These are phyloP conservation scores for Fusarium nematophilum DNA, from an alignment of 2,329 filamentous ascomycete genomes.

Conservation along the genomic window DNA sequence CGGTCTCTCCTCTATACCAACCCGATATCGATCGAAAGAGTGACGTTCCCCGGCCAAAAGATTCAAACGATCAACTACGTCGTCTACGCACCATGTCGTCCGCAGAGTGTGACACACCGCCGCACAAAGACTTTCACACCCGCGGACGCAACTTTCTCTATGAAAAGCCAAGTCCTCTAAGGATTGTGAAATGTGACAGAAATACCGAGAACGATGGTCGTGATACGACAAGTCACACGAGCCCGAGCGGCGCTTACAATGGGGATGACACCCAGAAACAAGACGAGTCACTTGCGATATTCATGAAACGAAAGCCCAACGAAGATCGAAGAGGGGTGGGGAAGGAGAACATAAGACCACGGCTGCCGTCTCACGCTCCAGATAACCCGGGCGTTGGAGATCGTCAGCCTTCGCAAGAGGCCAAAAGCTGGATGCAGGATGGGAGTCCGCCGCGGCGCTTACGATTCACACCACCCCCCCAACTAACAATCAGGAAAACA, in stretches of 20 bases:
- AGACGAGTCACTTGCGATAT: conserved; percentile 47
- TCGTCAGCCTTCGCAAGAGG: conserved; percentile 4
- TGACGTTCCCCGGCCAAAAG: no score
- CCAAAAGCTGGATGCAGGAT: conserved; percentile 20
- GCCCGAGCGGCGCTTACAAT: conserved; percentile 38
- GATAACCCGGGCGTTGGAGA: not conserved
- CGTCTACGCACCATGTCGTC: conserved; percentile 49
- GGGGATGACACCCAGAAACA: not conserved
- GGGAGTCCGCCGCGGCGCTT: conserved; percentile 19
- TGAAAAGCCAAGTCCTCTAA: conserved; percentile 58
- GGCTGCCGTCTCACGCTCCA: not conserved
- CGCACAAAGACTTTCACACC: conserved; percentile 47
- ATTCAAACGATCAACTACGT: not conserved
- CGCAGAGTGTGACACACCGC: conserved; percentile 40
- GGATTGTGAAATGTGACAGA: conserved; percentile 58
- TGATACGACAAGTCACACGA: conserved; percentile 40
- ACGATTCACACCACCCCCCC: conserved; percentile 9
- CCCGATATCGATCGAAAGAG: no score
- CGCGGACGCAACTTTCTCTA: conserved; percentile 29
- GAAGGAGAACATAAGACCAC: conserved; percentile 33
- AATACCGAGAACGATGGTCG: conserved; percentile 13
- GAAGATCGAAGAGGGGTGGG: conserved; percentile 10
- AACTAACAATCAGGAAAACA: conserved; percentile 34
- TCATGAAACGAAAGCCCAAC: conserved; percentile 48
- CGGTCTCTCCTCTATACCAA: no score